phyloP scores from a whole-genome alignment of 1,284 basidiomycete species.

The Irpex sp. region DNA sequence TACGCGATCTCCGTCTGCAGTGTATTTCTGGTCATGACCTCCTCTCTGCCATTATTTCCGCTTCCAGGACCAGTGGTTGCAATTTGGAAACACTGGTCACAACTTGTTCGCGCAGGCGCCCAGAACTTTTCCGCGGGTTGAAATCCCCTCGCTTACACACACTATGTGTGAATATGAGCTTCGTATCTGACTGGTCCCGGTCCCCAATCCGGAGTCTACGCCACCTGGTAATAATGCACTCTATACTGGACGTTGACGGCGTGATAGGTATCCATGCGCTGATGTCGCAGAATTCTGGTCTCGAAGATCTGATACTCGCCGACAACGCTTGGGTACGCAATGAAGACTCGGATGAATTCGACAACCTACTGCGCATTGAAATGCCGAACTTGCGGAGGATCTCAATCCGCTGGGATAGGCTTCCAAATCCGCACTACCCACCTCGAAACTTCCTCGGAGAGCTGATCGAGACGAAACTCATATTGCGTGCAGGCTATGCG shows the following conservation, averaged over 20 bases:
- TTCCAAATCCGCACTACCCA: neutral
- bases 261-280: neutral
- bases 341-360: neutral
- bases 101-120: too few species aligned
- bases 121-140: neutral
- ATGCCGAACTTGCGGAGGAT: neutral
- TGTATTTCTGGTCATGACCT: too few species aligned
- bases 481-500: neutral
- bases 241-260: neutral
- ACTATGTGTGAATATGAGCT: neutral
- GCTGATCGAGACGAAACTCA: neutral
- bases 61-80: too few species aligned
- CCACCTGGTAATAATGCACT: neutral
- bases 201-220: neutral
- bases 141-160: neutral
- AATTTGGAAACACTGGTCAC: too few species aligned
- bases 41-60: too few species aligned
- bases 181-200: neutral
- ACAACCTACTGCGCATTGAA: neutral
- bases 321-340: too few species aligned
- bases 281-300: neutral
- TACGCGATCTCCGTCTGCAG: too few species aligned
- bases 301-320: neutral
- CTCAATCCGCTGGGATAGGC: neutral
- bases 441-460: neutral